Percentiles rank a stretch among this genome's conserved stretches.
Conservation (phyloP, 1,139 yeast genomes). For the Sugiyamaella grinbergsii region DNA sequence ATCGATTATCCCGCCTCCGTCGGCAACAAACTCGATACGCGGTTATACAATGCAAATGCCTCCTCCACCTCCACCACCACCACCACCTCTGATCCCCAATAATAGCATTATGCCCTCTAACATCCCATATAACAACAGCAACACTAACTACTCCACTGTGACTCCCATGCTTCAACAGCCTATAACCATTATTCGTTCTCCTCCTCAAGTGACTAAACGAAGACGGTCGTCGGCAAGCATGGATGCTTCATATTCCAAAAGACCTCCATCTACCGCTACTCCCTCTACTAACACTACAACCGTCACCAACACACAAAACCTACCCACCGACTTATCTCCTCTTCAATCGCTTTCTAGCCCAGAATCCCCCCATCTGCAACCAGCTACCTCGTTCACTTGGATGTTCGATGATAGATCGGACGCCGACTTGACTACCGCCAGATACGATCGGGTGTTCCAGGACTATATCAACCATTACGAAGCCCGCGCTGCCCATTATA, state of each 20-base stretch:
- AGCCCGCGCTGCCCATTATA: conserved; percentile 14
- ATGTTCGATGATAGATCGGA: conserved; percentile 35
- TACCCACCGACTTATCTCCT: conserved; percentile 12
- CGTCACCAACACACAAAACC: not conserved
- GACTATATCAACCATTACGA: conserved; percentile 14
- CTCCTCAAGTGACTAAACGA: conserved; percentile 3
- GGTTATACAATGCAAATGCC: conserved; percentile 14
- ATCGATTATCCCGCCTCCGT: not conserved
- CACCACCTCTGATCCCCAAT: too few relatives aligned
- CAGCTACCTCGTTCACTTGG: conserved; percentile 32
- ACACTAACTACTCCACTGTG: not conserved
- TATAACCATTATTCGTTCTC: conserved; percentile 4
- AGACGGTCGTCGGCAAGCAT: conserved; percentile 9
- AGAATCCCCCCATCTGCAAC: conserved; percentile 15
- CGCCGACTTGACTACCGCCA: conserved; percentile 24
- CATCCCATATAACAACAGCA: not conserved
- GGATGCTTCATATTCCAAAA: conserved; percentile 9
- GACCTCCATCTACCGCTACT: not conserved
- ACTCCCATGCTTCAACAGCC: too few relatives aligned
- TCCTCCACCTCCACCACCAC: conserved; percentile 15
- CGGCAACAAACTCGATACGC: not conserved
- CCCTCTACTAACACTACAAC: not conserved
- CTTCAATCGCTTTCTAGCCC: conserved; percentile 13
- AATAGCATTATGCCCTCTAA: too few relatives aligned
- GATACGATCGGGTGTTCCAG: conserved; percentile 27